Evolutionary conservation across 164 flowering plant species (phyloP).

Genomic region (Macadamia integrifolia): DNA sequence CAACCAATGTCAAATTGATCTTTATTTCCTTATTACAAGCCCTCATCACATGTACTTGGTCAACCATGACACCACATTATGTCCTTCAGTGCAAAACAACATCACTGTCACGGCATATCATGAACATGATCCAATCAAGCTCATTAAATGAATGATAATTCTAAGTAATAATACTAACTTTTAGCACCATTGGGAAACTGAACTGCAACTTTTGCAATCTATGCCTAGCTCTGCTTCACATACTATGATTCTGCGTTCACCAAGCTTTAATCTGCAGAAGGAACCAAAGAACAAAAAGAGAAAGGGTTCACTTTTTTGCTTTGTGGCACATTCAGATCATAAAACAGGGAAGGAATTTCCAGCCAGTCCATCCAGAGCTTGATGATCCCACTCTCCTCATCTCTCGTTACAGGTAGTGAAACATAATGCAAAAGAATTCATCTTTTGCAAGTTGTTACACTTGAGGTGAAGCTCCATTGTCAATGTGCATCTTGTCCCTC

Average conservation of each 20-base stretch:
- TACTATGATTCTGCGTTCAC: conserved; percentile 73
- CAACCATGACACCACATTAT: conserved; percentile 79
- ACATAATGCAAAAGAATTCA: too few relatives aligned
- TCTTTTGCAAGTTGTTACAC: too few relatives aligned
- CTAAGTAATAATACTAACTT: neutral
- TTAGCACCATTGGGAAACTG: too few relatives aligned
- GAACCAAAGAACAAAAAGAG: neutral
- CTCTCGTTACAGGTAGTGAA: too few relatives aligned
- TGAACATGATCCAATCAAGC: too few relatives aligned
- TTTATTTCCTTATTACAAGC: neutral
- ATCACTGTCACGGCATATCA: conserved; percentile 51
- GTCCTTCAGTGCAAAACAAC: conserved; percentile 94
- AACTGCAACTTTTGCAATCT: conserved; percentile 83
- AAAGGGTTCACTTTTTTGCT: neutral
- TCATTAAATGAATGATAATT: neutral
- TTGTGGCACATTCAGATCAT: neutral
- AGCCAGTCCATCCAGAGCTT: neutral
- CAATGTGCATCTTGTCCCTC: too few relatives aligned
- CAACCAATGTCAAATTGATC: neutral
- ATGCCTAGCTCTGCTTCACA: conserved; percentile 80
- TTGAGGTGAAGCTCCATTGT: too few relatives aligned
- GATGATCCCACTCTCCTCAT: too few relatives aligned
- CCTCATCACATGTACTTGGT: conserved; percentile 56
- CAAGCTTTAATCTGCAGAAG: conserved; percentile 78
- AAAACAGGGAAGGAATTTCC: neutral